Evolutionary conservation across 495 filamentous ascomycete genomes (phyloP).

Genomic region (Oidiodendron maius): DNA sequence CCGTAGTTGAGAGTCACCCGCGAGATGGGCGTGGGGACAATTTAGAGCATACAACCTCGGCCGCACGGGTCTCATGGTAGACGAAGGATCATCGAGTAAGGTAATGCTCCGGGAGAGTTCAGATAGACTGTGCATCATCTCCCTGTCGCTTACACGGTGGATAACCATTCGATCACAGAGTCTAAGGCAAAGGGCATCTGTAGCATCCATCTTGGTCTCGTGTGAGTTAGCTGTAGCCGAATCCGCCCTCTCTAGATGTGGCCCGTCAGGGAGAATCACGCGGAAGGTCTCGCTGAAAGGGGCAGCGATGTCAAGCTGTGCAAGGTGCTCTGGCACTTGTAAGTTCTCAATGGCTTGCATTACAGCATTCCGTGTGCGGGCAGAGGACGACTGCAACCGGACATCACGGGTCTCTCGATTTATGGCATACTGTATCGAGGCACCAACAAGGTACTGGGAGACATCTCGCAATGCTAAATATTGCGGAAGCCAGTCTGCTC

Average conservation of each 20-base stretch:
- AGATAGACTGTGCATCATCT: conserved; percentile 26
- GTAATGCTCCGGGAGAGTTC: conserved; percentile 25
- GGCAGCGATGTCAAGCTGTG: conserved; percentile 22
- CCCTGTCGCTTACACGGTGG: conserved; percentile 29
- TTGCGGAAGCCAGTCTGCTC: conserved; percentile 26
- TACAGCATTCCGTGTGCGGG: conserved; percentile 30
- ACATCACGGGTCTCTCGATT: conserved; percentile 28
- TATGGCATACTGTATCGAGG: conserved; percentile 30
- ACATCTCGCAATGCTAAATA: conserved; percentile 31
- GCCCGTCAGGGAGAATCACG: conserved; percentile 29
- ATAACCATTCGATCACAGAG: conserved; percentile 25
- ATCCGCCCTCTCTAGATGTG: conserved; percentile 15
- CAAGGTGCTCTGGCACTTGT: conserved; percentile 23
- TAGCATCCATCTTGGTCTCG: conserved; percentile 30
- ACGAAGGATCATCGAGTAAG: conserved; percentile 27
- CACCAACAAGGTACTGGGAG: conserved; percentile 28
- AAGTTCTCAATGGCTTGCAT: conserved; percentile 26
- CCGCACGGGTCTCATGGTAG: conserved; percentile 17
- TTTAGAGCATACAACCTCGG: conserved; percentile 28
- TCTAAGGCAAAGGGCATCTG: conserved; percentile 25
- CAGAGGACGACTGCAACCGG: conserved; percentile 25
- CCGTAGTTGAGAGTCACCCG: conserved; percentile 27
- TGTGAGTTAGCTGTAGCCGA: conserved; percentile 16
- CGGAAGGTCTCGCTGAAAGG: conserved; percentile 27
- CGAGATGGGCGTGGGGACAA: conserved; percentile 25